Evolutionary conservation across 169 alveolate genomes (phyloP), one percentile per base, ranked within the genome.

Genomic region (Theileria equi): DNA sequence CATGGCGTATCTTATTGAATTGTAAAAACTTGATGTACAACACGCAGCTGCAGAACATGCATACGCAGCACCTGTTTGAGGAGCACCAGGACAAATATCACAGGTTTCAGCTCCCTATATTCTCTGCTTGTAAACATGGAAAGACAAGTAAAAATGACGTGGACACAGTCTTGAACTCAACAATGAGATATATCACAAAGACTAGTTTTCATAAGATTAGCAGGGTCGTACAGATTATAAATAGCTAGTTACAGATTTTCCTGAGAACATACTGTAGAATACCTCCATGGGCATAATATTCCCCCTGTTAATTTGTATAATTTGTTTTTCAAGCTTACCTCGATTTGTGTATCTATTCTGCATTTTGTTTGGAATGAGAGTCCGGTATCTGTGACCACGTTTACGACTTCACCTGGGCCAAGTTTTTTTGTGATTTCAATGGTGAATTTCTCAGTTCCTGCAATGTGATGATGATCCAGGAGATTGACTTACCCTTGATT

Each of bases 271-370:
- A 88, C 32, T 82, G 92, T 13, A 88, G 45, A 41, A 88, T 88
- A 43, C 93, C 93, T n/a, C 93, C 93, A 44, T 85, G 88, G 34
- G 67, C 60, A 81, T 40, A 88, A 79, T 88, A 88, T 31, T 79
- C 84, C 35, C 70, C 21, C 70, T 60, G 45, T 36, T 11, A 36
- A 36, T 36, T 10, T 36, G 45, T 36, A 13, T 36, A 13, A 36
- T 11, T 36, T 11, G 13, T 10, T 36, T 11, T 36, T 36, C 45
- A 13, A 11, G 16, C 34, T 21, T 61, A 69, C 66, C 67, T 88
- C 93, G 40, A 84, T 80, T 29, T 57, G 83, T n/a, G 93, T 88
- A 61, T 88, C 93, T 16, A 88, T 54, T 67, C 93, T 71, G 32
- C 74, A 55, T 17, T 32, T 57, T 41, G 69, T 61, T 40, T 77